phyloP scores from a whole-genome alignment of 805 yeast species.

The Geotrichum ghanense region DNA sequence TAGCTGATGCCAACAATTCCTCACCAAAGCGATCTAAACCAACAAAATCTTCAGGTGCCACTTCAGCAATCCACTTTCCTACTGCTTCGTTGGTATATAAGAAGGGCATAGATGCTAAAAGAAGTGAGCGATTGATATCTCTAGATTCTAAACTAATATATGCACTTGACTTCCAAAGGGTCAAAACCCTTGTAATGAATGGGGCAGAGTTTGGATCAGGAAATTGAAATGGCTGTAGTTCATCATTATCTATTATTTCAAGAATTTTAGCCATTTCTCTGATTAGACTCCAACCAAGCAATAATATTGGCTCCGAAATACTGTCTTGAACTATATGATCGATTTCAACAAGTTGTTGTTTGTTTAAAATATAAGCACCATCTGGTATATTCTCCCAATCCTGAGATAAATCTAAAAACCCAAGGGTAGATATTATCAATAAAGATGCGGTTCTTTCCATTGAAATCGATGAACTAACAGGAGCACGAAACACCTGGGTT shows the following conservation, averaged over 20 bases:
- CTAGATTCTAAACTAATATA: background rate
- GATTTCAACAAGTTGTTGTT: background rate
- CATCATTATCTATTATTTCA: background rate
- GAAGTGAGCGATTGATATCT: background rate
- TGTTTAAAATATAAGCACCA: background rate
- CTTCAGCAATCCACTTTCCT: background rate
- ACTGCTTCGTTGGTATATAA: background rate
- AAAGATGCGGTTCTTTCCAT: background rate
- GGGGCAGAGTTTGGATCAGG: background rate
- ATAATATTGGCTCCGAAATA: background rate
- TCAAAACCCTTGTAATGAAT: background rate
- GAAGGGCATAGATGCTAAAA: background rate
- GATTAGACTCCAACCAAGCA: background rate
- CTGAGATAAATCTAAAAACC: background rate
- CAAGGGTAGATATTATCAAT: background rate
- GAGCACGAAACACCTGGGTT: background rate
- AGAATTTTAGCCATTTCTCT: background rate
- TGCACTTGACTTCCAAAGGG: background rate
- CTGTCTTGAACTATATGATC: background rate
- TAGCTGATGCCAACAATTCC: background rate
- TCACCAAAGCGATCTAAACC: background rate
- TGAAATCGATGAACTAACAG: background rate
- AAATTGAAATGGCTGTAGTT: background rate
- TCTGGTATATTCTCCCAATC: background rate
- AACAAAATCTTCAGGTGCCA: background rate